phyloP scores from a whole-genome alignment of 495 filamentous ascomycete species.

The Amniculicola lignicola region DNA sequence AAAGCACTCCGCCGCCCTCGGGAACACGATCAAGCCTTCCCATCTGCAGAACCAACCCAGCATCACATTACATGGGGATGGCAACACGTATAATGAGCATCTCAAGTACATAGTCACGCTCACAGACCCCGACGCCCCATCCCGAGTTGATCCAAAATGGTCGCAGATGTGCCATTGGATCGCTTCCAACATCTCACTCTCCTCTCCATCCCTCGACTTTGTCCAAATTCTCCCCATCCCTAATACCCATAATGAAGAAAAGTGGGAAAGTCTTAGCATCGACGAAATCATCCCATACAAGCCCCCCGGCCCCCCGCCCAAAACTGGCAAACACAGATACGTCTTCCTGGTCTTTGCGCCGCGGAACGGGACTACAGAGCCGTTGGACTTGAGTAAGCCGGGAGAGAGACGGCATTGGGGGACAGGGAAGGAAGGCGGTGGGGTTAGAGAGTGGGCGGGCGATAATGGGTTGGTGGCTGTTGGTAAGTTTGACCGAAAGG shows the following conservation, averaged over 20 bases:
- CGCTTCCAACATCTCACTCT: constrained; percentile 44
- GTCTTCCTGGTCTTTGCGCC: constrained; percentile 58
- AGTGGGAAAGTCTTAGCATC: constrained; percentile 16
- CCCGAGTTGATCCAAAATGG: constrained; percentile 61
- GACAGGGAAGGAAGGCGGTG: constrained; percentile 50
- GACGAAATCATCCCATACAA: constrained; percentile 56
- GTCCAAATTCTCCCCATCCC: constrained; percentile 17
- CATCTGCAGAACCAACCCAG: constrained; percentile 51
- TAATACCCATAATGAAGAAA: background rate
- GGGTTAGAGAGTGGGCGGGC: constrained; percentile 60
- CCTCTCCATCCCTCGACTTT: constrained; percentile 1
- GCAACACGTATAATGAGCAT: constrained; percentile 19
- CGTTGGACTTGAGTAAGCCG: constrained; percentile 50
- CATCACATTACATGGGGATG: constrained; percentile 42
- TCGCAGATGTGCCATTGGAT: constrained; percentile 75
- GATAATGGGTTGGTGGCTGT: constrained; percentile 60
- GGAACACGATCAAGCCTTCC: constrained; percentile 58
- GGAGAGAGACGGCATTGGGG: constrained; percentile 63
- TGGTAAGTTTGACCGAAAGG: constrained; percentile 47
- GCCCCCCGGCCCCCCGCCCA: constrained; percentile 59
- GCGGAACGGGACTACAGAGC: constrained; percentile 42
- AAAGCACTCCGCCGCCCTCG: constrained; percentile 47
- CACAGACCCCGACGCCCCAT: constrained; percentile 70
- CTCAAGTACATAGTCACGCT: constrained; percentile 50
- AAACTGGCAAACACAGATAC: constrained; percentile 68